Conservation (phyloP, 257 asterid genomes). For the Solanum dulcamara region DNA sequence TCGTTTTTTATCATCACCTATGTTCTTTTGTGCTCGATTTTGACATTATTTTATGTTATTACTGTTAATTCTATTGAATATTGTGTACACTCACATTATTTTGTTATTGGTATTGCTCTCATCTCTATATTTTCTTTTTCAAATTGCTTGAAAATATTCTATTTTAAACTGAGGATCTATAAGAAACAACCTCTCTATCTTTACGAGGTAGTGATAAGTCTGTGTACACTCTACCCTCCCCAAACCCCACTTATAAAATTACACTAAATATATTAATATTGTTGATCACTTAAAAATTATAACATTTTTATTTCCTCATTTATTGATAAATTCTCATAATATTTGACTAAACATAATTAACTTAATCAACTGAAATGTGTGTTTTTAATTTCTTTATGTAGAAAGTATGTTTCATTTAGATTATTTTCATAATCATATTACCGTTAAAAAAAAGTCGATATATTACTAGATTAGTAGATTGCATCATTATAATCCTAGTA, state of each 20-base stretch:
- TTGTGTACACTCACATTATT: no score
- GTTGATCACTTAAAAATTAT: neutral
- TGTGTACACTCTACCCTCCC: no score
- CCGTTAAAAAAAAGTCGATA: neutral
- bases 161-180: no score
- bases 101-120: no score
- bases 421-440: neutral
- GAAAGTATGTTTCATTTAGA: neutral
- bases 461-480: no score
- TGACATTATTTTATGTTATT: no score
- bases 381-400: neutral
- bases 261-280: neutral
- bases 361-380: neutral
- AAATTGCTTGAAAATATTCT: no score
- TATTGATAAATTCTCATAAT: neutral
- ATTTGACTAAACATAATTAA: neutral
- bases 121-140: neutral
- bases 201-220: neutral
- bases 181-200: no score
- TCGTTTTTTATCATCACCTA: neutral
- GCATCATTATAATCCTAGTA: neutral
- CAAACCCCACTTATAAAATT: no score
- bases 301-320: neutral
- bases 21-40: neutral
- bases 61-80: no score